A percentile compares a stretch with the other conserved stretches of the same genome.
phyloP scores from a whole-genome alignment of 148 eudicot species.

The Camellia granthamiana region DNA sequence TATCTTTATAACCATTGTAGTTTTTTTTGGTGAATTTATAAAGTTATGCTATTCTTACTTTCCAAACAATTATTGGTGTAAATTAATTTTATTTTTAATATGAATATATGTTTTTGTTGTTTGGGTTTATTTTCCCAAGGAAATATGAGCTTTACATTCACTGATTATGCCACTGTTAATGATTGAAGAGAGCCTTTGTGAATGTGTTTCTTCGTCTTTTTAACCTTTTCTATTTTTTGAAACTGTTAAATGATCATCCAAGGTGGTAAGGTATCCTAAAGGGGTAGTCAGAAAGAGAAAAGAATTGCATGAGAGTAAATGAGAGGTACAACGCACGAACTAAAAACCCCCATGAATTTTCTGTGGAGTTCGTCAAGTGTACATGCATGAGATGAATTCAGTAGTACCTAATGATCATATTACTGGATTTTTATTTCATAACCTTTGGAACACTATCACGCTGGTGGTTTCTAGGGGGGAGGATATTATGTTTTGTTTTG shows the following conservation, averaged over 20 bases:
- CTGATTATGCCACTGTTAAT: background rate
- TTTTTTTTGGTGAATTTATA: background rate
- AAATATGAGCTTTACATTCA: background rate
- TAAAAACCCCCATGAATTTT: background rate
- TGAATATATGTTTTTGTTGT: background rate
- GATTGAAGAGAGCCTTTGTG: conserved; percentile 9
- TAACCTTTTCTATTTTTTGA: background rate
- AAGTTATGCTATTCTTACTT: background rate
- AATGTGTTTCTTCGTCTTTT: too few species aligned
- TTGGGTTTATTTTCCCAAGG: background rate
- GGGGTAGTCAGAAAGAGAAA: background rate
- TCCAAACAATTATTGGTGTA: background rate
- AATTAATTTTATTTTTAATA: background rate
- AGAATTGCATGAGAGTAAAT: background rate
- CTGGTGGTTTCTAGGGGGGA: background rate
- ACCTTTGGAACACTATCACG: background rate
- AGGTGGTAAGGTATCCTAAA: background rate
- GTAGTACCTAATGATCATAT: background rate
- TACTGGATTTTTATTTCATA: background rate
- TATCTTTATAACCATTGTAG: background rate
- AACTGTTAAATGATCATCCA: background rate
- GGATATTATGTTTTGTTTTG: background rate
- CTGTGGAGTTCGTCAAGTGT: background rate
- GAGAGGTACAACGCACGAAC: background rate
- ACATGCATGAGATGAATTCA: background rate